Evolutionary conservation across 805 yeast species (phyloP).

Genomic region (Grigorovia transvaalensis): DNA sequence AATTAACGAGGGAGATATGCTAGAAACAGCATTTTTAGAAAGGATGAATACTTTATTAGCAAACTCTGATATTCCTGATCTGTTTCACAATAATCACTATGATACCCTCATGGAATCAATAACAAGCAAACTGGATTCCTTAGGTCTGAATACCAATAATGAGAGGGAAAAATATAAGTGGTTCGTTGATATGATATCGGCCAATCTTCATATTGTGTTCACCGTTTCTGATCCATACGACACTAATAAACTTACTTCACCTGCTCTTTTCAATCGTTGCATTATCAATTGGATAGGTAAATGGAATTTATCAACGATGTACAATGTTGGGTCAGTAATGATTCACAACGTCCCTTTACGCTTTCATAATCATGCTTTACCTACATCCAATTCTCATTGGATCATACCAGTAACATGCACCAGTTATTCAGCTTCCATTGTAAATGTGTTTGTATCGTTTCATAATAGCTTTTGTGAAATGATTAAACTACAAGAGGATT

Average conservation of each 20-base stretch:
- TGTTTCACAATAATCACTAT: constrained; percentile 69
- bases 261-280: constrained; percentile 84
- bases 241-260: constrained; percentile 48
- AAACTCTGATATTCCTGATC: constrained; percentile 84
- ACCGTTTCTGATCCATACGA: constrained; percentile 49
- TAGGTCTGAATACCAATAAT: constrained; percentile 55
- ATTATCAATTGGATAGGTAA: constrained; percentile 83
- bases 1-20: constrained; percentile 69
- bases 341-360: constrained; percentile 45
- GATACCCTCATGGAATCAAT: constrained; percentile 43
- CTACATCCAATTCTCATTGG: constrained; percentile 17
- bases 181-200: constrained; percentile 59
- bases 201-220: constrained; percentile 74
- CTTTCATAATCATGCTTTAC: constrained; percentile 31
- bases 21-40: constrained; percentile 73
- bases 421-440: constrained; percentile 36
- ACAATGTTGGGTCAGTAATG: constrained; percentile 38
- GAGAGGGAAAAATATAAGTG: constrained; percentile 62
- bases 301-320: constrained; percentile 49
- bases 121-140: constrained; percentile 38
- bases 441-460: constrained; percentile 37
- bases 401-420: constrained; percentile 4
- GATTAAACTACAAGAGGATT: constrained; percentile 5
- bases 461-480: constrained; percentile 29
- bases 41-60: constrained; percentile 90